Base-by-base conservation (phyloP, 768 basidiomycete species). In the Russula griseocarnosa region DNA sequence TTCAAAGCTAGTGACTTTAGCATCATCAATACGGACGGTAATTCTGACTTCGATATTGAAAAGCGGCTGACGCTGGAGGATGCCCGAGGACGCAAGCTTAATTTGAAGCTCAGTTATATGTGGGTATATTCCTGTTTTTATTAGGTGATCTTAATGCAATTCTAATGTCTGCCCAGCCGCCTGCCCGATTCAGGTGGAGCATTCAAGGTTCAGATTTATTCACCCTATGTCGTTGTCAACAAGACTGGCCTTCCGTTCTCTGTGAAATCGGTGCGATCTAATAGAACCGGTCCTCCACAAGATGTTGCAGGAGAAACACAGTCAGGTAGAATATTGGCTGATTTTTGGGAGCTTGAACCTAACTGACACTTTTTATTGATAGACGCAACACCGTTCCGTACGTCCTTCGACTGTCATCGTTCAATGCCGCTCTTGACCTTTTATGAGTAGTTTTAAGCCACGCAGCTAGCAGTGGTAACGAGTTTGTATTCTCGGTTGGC, bases 1-100 rank as follows among this genome's bases (percentile, higher is more conserved):
- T 92, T 94, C 78, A 90, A 89, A 70, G 88, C 93, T 18, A 96
- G 94, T 72, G 95, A 98, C 63, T 99, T 97, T 69, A 89, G 94
- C 3, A 98, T 99, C 74, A 95, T 99, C 76, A 98, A 94, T 71
- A 92, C 92, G 18, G 94, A 97, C 72, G 87, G 86, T 32, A 85
- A 92, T 60, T 90, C 94, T 3, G 94, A 94, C 74, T 93, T 94
- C 67, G 90, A 88, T 64, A 80, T 85, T 60, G 97, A 95, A 74
- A 83, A 79, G 57, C 81, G 78, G 40, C 75, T 98, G 54, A 82
- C 81, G 7, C 74, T 98, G 52, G 81, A 85, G 5, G 97, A 98
- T 74, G 76, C 81, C 58, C 77, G 79, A 44, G 87, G 86, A 58
- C 81, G 89, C 54, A 94, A 90, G 72, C 76, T 98, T 58, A 83